Base-by-base conservation (phyloP, 2,329 filamentous ascomycete genomes). In the Simplicillium sp. region DNA sequence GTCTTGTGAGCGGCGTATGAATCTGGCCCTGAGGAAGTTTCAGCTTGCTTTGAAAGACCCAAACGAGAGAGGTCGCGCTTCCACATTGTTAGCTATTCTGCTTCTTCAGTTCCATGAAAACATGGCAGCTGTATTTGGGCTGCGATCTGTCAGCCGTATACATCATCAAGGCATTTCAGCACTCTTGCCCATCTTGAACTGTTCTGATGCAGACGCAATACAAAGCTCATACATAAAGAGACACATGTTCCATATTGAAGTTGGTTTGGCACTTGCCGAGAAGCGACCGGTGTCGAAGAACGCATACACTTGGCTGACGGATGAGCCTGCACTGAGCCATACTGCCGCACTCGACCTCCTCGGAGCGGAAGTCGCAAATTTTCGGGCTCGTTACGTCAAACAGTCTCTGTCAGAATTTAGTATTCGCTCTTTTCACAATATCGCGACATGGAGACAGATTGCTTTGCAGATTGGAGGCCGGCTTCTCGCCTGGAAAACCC, bases 71-170 rank as follows among this genome's bases (percentile, higher is more conserved):
- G 15, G n/a, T 13, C 6, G 29, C 5, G 16, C 39, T 11, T 18
- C 39, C 2, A 41, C 39, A 3, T 7, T 41, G 3, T n/a, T 41
- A n/a, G 39, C 39, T 2, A 13, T 41, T 4, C 28, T 37, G 8
- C 6, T 17, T 8, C n/a, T 41, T 14, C 39, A 41, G 28, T n/a
- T 17, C 8, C 37, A 37, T 12, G 39, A 41, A 4, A 37, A 37
- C 20, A n/a, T 29, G 7, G 11, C 29, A 4, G 39, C 35, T 7
- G 14, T 36, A 13, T 40, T 31, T 15, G 28, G 31, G 15, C 34
- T 31, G 15, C 33, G 39, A 2, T 20, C 12, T 2, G 39, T 25
- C 3, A 15, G 32, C 13, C 17, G n/a, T 11, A 31, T 20, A 6
- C 39, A 40, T 9, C 39, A 40, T 4, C 17, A 16, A 3, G 39